Base-by-base conservation (phyloP, 2,329 filamentous ascomycete species). In the Colletotrichum godetiae region DNA sequence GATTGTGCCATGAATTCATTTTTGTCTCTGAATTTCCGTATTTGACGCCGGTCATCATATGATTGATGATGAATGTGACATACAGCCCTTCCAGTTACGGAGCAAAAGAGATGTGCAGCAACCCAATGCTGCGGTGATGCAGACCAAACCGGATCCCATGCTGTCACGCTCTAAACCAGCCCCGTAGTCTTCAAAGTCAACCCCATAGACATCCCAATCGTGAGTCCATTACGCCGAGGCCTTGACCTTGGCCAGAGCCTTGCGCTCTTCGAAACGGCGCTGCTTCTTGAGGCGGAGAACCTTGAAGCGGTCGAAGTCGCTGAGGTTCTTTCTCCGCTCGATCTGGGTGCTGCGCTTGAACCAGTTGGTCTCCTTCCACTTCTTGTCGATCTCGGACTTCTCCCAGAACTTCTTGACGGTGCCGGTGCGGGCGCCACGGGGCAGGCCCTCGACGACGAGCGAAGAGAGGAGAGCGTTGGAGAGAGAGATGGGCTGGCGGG, bases 271-370 rank as follows among this genome's bases (percentile, higher is more conserved):
- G 89, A 97, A 98, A 86, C 95, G 94, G 86, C 95, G 94, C 93
- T 98, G 95, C 93, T 99, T 99, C 93, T 96, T 97, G 88, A 98
- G 91, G 88, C 96, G 93, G 92, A 98, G 91, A 82, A 98, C 97
- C 94, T 99, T 98, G 95, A 98, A 99, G 87, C 97, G 93, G 91
- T 99, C 97, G 85, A 99, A 99, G 91, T 99, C 97, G 88, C 93
- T 97, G 79, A 99, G 90, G 82, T 92, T 91, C 89, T 93, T 93
- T 90, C 97, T 94, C 89, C 94, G 93, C 87, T 94, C 90, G 81
- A 91, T 90, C 88, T 94, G 93, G 80, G 92, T 92, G 84, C 94
- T 92, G 91, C 95, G 95, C 94, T 99, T 97, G 83, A 95, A 95
- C 92, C 94, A 98, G 86, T 92, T 92, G 90, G 91, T 95, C 88